These are phyloP conservation scores for Podosphaera xanthii DNA, from an alignment of 2,329 filamentous ascomycete genomes.

Conservation along the genomic window DNA sequence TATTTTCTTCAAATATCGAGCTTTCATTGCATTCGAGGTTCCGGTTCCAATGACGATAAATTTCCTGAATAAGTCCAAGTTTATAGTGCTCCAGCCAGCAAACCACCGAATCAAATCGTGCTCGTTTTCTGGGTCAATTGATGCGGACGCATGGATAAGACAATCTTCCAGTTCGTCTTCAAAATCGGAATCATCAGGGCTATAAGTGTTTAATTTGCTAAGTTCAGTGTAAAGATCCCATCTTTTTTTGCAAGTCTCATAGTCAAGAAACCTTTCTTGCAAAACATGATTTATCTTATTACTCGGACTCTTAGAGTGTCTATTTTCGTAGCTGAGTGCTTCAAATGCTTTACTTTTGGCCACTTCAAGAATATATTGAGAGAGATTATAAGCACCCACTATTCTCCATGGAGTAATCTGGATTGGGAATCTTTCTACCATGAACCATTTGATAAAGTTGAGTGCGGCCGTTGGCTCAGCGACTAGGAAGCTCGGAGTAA, in stretches of 20 bases:
- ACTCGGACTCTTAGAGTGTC: slow-evolving; percentile 7
- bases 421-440: slow-evolving; percentile 2
- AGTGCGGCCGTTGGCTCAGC: slow-evolving; percentile 21
- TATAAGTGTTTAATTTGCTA: slow-evolving; percentile 4
- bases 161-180: slow-evolving; percentile 11
- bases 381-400: slow-evolving; percentile 10
- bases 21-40: not conserved
- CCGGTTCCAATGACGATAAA: slow-evolving; percentile 29
- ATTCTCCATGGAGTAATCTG: slow-evolving; percentile 7
- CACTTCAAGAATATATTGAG: slow-evolving; percentile 13
- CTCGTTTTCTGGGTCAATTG: slow-evolving; percentile 34
- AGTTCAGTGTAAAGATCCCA: slow-evolving; percentile 8
- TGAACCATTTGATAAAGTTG: slow-evolving; percentile 22
- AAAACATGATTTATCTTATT: slow-evolving; percentile 9
- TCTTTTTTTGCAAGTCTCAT: slow-evolving; percentile 9
- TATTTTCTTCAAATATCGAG: slow-evolving; percentile 1
- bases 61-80: slow-evolving; percentile 27
- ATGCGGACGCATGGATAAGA: slow-evolving; percentile 23
- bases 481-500: slow-evolving; percentile 27
- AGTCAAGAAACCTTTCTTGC: slow-evolving; percentile 9
- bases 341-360: slow-evolving; percentile 12
- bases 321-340: slow-evolving; percentile 7
- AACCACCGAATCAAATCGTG: slow-evolving; percentile 41
- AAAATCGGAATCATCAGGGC: slow-evolving; percentile 4
- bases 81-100: slow-evolving; percentile 29